Evolutionary conservation across 371 early-diverging fungal genomes (phyloP).

Genomic region (Coemansia sp.): DNA sequence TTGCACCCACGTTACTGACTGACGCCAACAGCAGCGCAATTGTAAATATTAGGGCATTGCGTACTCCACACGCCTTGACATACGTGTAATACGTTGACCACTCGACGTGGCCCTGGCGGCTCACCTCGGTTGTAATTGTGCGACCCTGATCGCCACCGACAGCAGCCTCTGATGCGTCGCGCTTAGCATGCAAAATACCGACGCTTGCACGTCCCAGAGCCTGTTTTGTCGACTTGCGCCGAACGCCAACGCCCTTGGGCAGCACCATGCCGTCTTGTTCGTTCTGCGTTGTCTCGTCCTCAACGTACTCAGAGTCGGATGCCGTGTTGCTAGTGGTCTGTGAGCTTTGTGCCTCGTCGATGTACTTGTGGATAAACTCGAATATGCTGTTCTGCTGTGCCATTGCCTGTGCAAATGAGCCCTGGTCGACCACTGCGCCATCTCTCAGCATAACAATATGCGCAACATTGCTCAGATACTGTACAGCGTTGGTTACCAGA

Average conservation of each 20-base stretch:
- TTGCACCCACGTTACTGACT: constrained; percentile 55
- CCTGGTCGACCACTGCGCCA: constrained; percentile 77
- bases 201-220: background rate
- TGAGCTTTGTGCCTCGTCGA: constrained; percentile 20
- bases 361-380: constrained; percentile 36
- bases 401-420: constrained; percentile 70
- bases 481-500: constrained; percentile 90
- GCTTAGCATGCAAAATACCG: background rate
- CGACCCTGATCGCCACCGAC: constrained; percentile 32
- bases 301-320: background rate
- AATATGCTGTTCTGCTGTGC: constrained; percentile 58
- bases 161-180: background rate
- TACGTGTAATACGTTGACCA: constrained; percentile 73
- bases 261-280: too few species aligned
- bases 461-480: constrained; percentile 70
- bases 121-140: constrained; percentile 72
- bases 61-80: constrained; percentile 67
- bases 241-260: too few species aligned
- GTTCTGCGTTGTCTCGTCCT: too few species aligned
- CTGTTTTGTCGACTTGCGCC: background rate
- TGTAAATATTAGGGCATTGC: constrained; percentile 10
- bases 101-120: constrained; percentile 74
- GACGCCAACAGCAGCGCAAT: constrained; percentile 13
- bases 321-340: background rate
- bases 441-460: constrained; percentile 71